phyloP scores from a whole-genome alignment of 2,329 filamentous ascomycete species.

The Xylariaceae sp. region DNA sequence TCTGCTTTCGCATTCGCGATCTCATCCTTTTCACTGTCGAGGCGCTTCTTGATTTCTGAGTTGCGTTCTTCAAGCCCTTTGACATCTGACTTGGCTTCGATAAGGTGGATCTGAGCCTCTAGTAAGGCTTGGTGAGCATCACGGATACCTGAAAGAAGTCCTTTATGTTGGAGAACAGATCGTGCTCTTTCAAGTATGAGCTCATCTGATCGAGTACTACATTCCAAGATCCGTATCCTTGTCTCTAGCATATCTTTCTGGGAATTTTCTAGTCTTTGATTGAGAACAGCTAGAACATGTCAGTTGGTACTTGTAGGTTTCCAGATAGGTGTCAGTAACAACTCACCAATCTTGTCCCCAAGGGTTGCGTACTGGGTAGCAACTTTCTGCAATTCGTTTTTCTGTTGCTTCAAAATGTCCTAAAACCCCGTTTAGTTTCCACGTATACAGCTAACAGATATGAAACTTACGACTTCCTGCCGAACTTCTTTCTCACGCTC shows the following conservation, averaged over 20 bases:
- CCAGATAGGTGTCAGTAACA: constrained; percentile 34
- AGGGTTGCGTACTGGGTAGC: constrained; percentile 69
- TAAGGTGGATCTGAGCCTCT: constrained; percentile 70
- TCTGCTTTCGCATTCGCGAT: constrained; percentile 48
- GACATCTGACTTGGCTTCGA: constrained; percentile 86
- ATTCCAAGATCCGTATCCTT: constrained; percentile 53
- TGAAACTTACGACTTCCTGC: constrained; percentile 50
- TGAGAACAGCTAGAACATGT: constrained; percentile 42
- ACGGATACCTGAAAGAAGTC: constrained; percentile 67
- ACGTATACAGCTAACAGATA: constrained; percentile 1
- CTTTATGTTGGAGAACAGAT: constrained; percentile 58
- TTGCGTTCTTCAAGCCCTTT: constrained; percentile 72
- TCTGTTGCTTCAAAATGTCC: constrained; percentile 63
- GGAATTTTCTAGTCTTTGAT: constrained; percentile 41
- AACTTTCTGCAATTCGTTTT: constrained; percentile 70
- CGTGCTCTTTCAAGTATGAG: constrained; percentile 62
- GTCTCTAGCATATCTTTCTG: constrained; percentile 42
- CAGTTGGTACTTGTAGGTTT: constrained; percentile 19
- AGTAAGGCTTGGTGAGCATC: constrained; percentile 67
- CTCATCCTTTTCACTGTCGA: constrained; percentile 54
- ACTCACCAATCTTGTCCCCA: constrained; percentile 72
- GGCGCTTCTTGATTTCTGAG: constrained; percentile 57
- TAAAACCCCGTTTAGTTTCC: constrained; percentile 37
- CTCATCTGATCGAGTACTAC: constrained; percentile 61
- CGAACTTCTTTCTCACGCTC: constrained; percentile 51